These are phyloP conservation scores for Pseudozyma tsukubaensis DNA, from an alignment of 1,284 basidiomycete species.

Conservation along the genomic window DNA sequence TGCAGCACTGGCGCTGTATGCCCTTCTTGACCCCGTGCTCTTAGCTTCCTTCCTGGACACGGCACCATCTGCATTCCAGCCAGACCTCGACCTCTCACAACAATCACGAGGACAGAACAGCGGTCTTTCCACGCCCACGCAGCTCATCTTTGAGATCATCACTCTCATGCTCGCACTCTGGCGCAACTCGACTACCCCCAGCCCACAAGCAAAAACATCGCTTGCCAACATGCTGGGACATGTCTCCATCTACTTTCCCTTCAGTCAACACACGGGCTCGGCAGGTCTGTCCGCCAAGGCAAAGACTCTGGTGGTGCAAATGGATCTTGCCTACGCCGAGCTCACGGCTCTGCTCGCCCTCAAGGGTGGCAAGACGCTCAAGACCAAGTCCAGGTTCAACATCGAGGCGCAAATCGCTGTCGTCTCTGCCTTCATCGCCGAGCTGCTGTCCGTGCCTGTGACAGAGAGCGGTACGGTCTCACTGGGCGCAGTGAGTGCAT, in stretches of 20 bases:
- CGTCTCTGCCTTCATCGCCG: constrained; percentile 40
- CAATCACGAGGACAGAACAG: constrained; percentile 33
- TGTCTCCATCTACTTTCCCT: constrained; percentile 55
- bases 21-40: constrained; percentile 30
- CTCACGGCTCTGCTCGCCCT: constrained; percentile 46
- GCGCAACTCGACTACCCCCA: constrained; percentile 22
- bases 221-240: constrained; percentile 42
- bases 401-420: constrained; percentile 38
- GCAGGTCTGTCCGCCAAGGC: constrained; percentile 36
- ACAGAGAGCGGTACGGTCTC: constrained; percentile 33
- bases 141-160: constrained; percentile 42
- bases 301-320: constrained; percentile 29
- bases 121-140: constrained; percentile 28
- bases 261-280: constrained; percentile 38
- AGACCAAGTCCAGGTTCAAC: constrained; percentile 39
- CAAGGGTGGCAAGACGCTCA: constrained; percentile 9
- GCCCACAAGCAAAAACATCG: constrained; percentile 12
- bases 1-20: constrained; percentile 33
- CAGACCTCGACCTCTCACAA: constrained; percentile 40
- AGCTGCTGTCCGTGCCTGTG: constrained; percentile 24
- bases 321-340: constrained; percentile 54
- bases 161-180: constrained; percentile 38
- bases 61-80: constrained; percentile 50
- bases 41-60: constrained; percentile 49
- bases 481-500: constrained; percentile 23